phyloP scores from a whole-genome alignment of 1,284 basidiomycete species.

The Rhodotorula mucilaginosa region DNA sequence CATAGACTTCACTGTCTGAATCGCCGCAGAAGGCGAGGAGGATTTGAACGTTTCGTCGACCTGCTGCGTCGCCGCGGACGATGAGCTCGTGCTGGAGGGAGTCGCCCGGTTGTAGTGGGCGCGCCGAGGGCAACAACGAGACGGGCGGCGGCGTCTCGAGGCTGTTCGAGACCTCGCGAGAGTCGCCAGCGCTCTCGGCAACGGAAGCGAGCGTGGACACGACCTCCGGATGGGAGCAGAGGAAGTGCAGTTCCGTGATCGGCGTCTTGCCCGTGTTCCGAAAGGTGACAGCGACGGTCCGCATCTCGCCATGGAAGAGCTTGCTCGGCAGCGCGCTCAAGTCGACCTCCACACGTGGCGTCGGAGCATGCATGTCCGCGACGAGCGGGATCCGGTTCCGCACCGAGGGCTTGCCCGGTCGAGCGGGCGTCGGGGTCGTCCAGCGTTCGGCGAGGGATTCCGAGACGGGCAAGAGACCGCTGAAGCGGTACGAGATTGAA shows the following conservation, averaged over 20 bases:
- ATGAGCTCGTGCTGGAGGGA: constrained; percentile 13
- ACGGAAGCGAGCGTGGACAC: neutral
- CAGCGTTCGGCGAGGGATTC: constrained; percentile 52
- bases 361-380: constrained; percentile 46
- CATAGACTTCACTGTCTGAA: constrained; percentile 11
- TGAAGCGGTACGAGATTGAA: constrained; percentile 50
- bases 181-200: neutral
- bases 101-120: constrained; percentile 20
- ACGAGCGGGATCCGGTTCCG: constrained; percentile 49
- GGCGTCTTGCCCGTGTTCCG: constrained; percentile 46
- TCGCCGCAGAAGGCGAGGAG: constrained; percentile 21
- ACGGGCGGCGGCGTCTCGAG: constrained; percentile 1
- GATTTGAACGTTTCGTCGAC: constrained; percentile 5
- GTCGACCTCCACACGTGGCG: constrained; percentile 41
- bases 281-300: constrained; percentile 41
- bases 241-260: constrained; percentile 44
- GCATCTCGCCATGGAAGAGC: constrained; percentile 48
- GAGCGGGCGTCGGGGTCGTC: constrained; percentile 28
- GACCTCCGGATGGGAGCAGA: constrained; percentile 43
- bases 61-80: constrained; percentile 20
- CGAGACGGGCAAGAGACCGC: constrained; percentile 49
- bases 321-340: constrained; percentile 34
- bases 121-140: neutral
- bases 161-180: constrained; percentile 6
- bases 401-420: constrained; percentile 46